Conservation (phyloP, 306 rosid species). For the Trifolium fragiferum region DNA sequence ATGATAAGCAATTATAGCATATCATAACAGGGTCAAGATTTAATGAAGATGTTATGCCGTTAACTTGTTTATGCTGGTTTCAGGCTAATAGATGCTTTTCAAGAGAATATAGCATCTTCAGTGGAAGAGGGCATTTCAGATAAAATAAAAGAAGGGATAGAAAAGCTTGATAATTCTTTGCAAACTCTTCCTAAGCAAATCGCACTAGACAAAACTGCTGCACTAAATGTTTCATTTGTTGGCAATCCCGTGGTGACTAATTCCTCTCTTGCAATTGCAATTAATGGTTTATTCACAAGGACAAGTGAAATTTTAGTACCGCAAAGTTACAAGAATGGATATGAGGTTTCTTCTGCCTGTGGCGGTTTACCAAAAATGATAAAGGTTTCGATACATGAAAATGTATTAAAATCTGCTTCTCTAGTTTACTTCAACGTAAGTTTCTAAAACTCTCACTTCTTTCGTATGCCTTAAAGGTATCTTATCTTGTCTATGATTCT, state of each 20-base stretch:
- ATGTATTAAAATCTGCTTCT: slow-evolving; percentile 70
- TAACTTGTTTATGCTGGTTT: slow-evolving; percentile 38
- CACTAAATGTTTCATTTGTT: slow-evolving; percentile 70
- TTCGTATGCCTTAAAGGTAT: neutral
- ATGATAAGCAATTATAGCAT: too few species aligned
- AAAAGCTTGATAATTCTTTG: slow-evolving; percentile 56
- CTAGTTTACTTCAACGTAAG: slow-evolving; percentile 67
- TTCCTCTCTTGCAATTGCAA: slow-evolving; percentile 63
- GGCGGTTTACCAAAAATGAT: slow-evolving; percentile 69
- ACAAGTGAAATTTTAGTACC: slow-evolving; percentile 41
- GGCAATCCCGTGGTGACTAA: slow-evolving; percentile 64
- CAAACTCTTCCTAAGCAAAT: slow-evolving; percentile 71
- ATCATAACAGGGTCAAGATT: neutral
- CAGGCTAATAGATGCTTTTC: slow-evolving; percentile 73
- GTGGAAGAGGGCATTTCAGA: slow-evolving; percentile 69
- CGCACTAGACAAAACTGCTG: slow-evolving; percentile 52
- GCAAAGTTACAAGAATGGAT: slow-evolving; percentile 41
- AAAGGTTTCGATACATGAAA: slow-evolving; percentile 74
- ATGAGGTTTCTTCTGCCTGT: slow-evolving; percentile 47
- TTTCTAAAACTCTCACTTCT: slow-evolving; percentile 20
- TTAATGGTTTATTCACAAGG: slow-evolving; percentile 66
- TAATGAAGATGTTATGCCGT: slow-evolving; percentile 26
- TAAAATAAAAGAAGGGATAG: slow-evolving; percentile 69
- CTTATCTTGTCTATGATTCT: neutral
- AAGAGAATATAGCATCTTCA: slow-evolving; percentile 62